Base-by-base conservation (phyloP, 257 asterid genomes). In the Rhazya stricta region DNA sequence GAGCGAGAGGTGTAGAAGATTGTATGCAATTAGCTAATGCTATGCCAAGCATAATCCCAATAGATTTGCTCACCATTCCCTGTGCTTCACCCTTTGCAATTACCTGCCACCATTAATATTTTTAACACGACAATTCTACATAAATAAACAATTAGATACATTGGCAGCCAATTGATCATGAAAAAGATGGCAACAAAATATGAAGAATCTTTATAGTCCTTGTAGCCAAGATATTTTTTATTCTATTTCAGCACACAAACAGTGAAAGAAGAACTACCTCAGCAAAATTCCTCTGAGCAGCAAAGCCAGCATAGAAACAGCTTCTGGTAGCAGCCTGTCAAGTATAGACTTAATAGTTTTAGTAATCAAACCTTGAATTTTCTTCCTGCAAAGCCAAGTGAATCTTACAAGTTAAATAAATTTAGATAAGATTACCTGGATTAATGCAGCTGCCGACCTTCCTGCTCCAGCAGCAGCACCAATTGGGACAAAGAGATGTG, bases 11-110 rank as follows among this genome's bases (percentile, higher is more conserved):
- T 0, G 92, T 90, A 63, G 98, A 94, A 87, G 97, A 89, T 74
- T 89, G 96, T 69, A 88, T 85, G 73, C 80, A 84, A 79, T 84
- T 92, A 69, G 98, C 97, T 75, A 94, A 57, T 43, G 88, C 96
- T 84, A 94, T 94, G 85, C 97, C 99, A 73, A 92, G 91, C 91
- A 82, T 81, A 68, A 94, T 94, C 76, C 99, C 99, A 37, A 92
- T 61, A 76, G 91, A 90, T 85, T 94, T 94, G 97, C 98, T 94
- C 90, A 94, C 96, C 99, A 94, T 94, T 81, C 99, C 99, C 83
- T 92, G 99, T 82, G 98, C 98, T 87, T 94, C 99, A 81, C 99
- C 98, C 85, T 94, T 92, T 19, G 99, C 99, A 85, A 94, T 94
- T 76, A 94, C 97, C 98, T 94, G 91, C 66, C 77, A 83, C 37